Conservation (phyloP, 768 basidiomycete species). For the Panaeolus papilionaceus region DNA sequence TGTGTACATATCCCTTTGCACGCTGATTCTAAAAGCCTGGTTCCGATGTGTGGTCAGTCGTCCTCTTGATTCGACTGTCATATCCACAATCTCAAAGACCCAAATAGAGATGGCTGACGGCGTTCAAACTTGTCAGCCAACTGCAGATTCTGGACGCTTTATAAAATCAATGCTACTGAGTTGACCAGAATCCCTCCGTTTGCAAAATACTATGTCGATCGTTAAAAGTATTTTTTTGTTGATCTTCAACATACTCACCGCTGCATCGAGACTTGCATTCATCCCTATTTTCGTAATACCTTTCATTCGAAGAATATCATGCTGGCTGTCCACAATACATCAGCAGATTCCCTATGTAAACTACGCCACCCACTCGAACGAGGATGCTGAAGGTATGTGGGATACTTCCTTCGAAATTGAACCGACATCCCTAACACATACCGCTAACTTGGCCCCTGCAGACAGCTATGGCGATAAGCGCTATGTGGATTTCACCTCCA, state of each 20-base stretch:
- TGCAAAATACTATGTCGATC: not conserved
- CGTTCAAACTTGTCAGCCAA: too few relatives aligned
- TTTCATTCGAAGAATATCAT: not conserved
- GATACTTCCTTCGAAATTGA: not conserved
- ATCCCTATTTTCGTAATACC: not conserved
- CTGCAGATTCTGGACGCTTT: not conserved
- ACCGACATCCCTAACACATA: not conserved
- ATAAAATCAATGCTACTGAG: not conserved
- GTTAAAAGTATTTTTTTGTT: not conserved
- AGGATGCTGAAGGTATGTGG: not conserved
- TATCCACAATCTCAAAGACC: too few relatives aligned
- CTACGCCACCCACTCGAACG: not conserved
- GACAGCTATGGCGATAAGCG: not conserved
- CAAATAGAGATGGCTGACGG: too few relatives aligned
- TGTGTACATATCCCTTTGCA: not conserved
- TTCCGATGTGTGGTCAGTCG: too few relatives aligned
- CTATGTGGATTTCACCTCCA: not conserved
- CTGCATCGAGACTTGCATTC: not conserved
- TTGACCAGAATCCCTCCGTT: not conserved
- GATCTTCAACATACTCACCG: not conserved
- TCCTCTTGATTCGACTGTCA: too few relatives aligned
- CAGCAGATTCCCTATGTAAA: not conserved
- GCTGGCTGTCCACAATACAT: not conserved
- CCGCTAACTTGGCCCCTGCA: not conserved
- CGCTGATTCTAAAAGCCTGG: too few relatives aligned